Evolutionary conservation across 768 basidiomycete species (phyloP), one percentile per base, ranked within the genome.

Genomic region (Lentinula aciculospora): DNA sequence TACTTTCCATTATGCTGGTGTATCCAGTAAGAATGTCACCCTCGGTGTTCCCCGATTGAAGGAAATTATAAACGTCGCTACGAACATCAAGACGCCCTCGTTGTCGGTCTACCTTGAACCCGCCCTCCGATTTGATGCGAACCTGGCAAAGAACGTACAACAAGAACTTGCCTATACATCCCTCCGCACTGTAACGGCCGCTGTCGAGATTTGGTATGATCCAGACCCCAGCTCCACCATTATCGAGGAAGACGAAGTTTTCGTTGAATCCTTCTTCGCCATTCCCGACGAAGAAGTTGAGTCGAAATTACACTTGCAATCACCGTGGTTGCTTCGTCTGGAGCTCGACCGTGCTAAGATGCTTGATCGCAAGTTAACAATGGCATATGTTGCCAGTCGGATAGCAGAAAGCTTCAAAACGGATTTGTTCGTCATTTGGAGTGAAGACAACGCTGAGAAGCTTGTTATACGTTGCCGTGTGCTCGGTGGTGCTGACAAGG

Each of bases 1-100:
- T 72, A 98, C 96, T 0, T 99, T 98, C 91, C 97, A 99, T 74
- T 98, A 98, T 70, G 97, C 97, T 60, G 97, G 97, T 87, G 97
- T 99, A 25, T 96, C 97, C n/a, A 94, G 91, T 67, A 98, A 98
- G 76, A 98, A 97, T 73, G 97, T 99, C 50, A 99, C 97, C 0
- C 92, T 98, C 59, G 97, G 97, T 86, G 97, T 99, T 1, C 97
- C 97, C 2, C 95, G 97, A 72, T 72, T 99, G 62, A 98, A 98
- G 76, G 97, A 98, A 73, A 98, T 98, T 64, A 98, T 99, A 76
- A 99, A 99, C 67, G 95, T 98, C 59, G 97, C 97, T 0, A 91
- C 89, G 19, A 95, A 98, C 69, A 97, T 98, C 81, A 97, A 98
- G 75, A 99, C 97, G 0, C 97, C 97, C 0, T 96, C 94, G 0